Evolutionary conservation across 495 filamentous ascomycete species (phyloP).

Genomic region (Xylaria venustula): DNA sequence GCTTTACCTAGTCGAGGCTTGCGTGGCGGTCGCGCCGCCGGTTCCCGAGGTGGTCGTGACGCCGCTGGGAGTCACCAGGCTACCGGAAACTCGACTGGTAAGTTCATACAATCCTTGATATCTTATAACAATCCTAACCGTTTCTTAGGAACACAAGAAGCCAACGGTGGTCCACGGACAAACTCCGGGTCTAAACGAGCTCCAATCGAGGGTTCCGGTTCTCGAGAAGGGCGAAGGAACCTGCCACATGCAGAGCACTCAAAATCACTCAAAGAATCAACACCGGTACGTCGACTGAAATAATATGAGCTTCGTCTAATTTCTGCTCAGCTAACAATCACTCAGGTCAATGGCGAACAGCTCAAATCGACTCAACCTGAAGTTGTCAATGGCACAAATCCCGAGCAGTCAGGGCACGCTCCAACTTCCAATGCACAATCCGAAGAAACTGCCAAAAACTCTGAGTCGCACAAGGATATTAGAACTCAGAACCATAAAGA

Average conservation of each 20-base stretch:
- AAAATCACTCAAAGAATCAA: constrained; percentile 15
- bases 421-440: constrained; percentile 13
- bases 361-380: constrained; percentile 20
- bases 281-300: constrained; percentile 19
- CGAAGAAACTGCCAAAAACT: constrained; percentile 17
- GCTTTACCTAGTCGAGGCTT: constrained; percentile 67
- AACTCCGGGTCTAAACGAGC: constrained; percentile 42
- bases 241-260: constrained; percentile 16
- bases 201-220: constrained; percentile 39
- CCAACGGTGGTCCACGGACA: constrained; percentile 9
- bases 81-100: constrained; percentile 10
- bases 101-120: constrained; percentile 1
- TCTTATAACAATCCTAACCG: constrained; percentile 9
- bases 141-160: constrained; percentile 21
- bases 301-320: neutral
- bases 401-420: constrained; percentile 5
- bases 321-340: neutral
- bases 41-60: constrained; percentile 54
- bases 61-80: constrained; percentile 30
- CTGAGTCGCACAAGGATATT: constrained; percentile 21
- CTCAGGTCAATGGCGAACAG: constrained; percentile 21
- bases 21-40: constrained; percentile 54
- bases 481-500: constrained; percentile 18
- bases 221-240: constrained; percentile 35
- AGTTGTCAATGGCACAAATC: constrained; percentile 14